A percentile compares a stretch with the other conserved stretches of the same genome.
Conservation (phyloP, 2,329 filamentous ascomycete species). For the Colletotrichum aenigma region DNA sequence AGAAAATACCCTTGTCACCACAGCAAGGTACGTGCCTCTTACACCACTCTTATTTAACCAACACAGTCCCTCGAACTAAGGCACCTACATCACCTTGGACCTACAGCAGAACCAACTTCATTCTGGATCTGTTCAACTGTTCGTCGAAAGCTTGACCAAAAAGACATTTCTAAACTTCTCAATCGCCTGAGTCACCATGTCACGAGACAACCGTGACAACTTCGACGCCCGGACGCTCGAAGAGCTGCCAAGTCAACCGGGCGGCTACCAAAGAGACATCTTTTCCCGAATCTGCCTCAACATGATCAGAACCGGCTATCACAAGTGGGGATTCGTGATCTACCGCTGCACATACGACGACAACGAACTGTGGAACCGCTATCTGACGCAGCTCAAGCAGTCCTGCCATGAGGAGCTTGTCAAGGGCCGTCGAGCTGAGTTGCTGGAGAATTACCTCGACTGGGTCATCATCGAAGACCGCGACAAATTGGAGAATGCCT, state of each 20-base stretch:
- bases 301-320: background rate
- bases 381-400: background rate
- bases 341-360: conserved; percentile 23
- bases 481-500: background rate
- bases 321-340: conserved; percentile 21
- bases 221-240: background rate
- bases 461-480: conserved; percentile 7
- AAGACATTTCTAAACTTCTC: too few relatives aligned
- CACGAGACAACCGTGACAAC: too few relatives aligned
- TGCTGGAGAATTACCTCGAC: conserved; percentile 1
- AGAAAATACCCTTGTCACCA: background rate
- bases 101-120: too few relatives aligned
- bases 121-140: too few relatives aligned
- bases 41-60: background rate
- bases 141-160: too few relatives aligned
- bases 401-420: background rate
- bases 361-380: conserved; percentile 13
- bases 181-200: too few relatives aligned
- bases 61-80: background rate
- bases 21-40: background rate
- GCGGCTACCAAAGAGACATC: background rate
- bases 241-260: background rate
- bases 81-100: too few relatives aligned
- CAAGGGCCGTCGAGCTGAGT: background rate
- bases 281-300: background rate